These are phyloP conservation scores for Uncinocarpus reesii DNA, from an alignment of 2,329 filamentous ascomycete species.

Conservation along the genomic window DNA sequence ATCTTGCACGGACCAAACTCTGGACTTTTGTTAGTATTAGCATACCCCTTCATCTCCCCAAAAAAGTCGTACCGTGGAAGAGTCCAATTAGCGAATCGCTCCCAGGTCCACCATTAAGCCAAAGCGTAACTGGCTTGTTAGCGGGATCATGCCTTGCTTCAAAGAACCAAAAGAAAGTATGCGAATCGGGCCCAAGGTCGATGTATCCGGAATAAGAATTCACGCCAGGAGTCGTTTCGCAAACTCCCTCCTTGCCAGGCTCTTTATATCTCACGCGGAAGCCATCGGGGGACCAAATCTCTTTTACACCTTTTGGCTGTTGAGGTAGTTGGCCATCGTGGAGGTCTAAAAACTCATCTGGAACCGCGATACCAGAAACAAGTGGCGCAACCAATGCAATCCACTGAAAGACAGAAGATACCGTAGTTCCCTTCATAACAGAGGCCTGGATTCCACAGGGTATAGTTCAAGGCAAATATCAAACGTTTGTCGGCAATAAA, in stretches of 20 bases:
- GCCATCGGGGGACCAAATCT: conserved; percentile 33
- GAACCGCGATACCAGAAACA: conserved; percentile 19
- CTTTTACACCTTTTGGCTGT: conserved; percentile 31
- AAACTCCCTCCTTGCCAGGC: conserved; percentile 42
- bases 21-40: conserved; percentile 19
- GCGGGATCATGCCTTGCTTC: conserved; percentile 45
- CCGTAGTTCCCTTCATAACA: neutral
- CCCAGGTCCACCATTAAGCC: conserved; percentile 54
- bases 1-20: conserved; percentile 38
- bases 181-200: conserved; percentile 43
- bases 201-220: conserved; percentile 52
- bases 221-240: conserved; percentile 48
- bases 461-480: neutral
- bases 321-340: conserved; percentile 29
- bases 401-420: conserved; percentile 8
- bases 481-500: too few species aligned
- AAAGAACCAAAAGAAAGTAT: conserved; percentile 58
- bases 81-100: conserved; percentile 47
- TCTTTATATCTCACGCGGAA: conserved; percentile 50
- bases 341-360: conserved; percentile 18
- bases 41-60: neutral
- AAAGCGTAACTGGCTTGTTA: conserved; percentile 50
- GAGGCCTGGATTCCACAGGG: neutral
- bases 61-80: conserved; percentile 31
- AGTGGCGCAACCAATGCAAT: neutral